phyloP scores from a whole-genome alignment of 2,329 filamentous ascomycete species.

The Cytospora paraplurivora region DNA sequence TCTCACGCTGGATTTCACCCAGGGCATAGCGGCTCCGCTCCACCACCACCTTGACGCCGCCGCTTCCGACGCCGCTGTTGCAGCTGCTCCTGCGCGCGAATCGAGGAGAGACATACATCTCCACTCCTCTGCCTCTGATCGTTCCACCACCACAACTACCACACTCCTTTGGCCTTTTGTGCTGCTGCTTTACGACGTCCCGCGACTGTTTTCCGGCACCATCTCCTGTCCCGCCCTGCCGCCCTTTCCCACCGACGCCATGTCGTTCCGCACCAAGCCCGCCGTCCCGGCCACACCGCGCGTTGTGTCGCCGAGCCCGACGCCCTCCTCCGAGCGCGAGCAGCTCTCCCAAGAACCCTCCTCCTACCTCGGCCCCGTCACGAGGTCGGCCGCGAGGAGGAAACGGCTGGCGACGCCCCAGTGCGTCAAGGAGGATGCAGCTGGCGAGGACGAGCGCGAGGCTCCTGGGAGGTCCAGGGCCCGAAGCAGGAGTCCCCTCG shows the following conservation, averaged over 20 bases:
- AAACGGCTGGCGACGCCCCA: conserved; percentile 59
- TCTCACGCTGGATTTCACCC: conserved; percentile 62
- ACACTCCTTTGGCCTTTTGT: conserved; percentile 34
- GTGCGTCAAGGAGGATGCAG: conserved; percentile 61
- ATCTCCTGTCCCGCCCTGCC: conserved; percentile 60
- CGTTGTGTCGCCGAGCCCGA: conserved; percentile 87
- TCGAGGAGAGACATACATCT: conserved; percentile 56
- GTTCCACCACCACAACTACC: conserved; percentile 44
- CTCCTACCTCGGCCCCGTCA: conserved; percentile 70
- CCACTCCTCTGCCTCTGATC: conserved; percentile 38
- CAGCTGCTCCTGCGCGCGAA: conserved; percentile 38
- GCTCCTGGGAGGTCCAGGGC: conserved; percentile 65
- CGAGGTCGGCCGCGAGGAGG: conserved; percentile 70
- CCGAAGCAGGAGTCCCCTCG: conserved; percentile 70
- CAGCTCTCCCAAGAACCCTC: conserved; percentile 56
- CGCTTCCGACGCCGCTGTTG: conserved; percentile 32
- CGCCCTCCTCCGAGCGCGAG: conserved; percentile 63
- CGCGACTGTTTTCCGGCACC: conserved; percentile 57
- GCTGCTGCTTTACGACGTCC: conserved; percentile 50
- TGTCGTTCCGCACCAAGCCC: conserved; percentile 54
- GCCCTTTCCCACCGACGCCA: conserved; percentile 54
- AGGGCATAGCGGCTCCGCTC: conserved; percentile 41
- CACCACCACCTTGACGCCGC: conserved; percentile 37
- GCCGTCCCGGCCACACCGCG: conserved; percentile 77
- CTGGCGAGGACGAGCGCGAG: conserved; percentile 50